Base-by-base conservation (phyloP, 805 yeast species). In the Saturnispora sekii region DNA sequence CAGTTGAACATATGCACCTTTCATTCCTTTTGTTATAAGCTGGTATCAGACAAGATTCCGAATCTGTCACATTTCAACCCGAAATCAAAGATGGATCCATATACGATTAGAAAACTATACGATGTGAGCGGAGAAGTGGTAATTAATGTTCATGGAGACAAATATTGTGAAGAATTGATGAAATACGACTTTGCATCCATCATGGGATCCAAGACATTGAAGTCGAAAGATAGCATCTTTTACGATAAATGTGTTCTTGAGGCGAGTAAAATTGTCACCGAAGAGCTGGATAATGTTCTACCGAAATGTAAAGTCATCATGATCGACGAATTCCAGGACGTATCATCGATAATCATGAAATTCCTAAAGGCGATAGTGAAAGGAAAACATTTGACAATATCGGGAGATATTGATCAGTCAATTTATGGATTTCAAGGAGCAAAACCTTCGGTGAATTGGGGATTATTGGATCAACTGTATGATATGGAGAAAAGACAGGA, bases 241-340 rank as follows among this genome's bases (percentile, higher is more conserved):
- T 49, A 32, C 29, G 52, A 49, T 37, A 49, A 49, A 47, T 35
- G 45, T 10, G 31, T 49, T 1, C 34, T 41, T 15, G 52, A 49
- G 32, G 52, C 52, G 6, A 43, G 45, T 3, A 28, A 39, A n/a
- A 39, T 47, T 7, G 17, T 47, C 8, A 28, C 29, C 2, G 30
- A 35, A 4, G 28, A 42, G n/a, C 41, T 46, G 5, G n/a, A n/a
- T 1, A 10, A 9, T n/a, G 38, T 44, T 15, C 6, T 37, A 4
- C 21, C 35, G 5, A 16, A 29, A 5, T 17, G 35, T 15, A 49
- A 49, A 31, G 39, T 47, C 32, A 43, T 49, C 6, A 59, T 84
- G 1, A 77, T 83, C 10, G 90, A 84, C 61, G 90, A 84, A 56
- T 79, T 78, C 54, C 90, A 84, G 56, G 90, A 84, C 59, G 67